These are phyloP conservation scores for Aspergillus alliaceus DNA, from an alignment of 2,329 filamentous ascomycete genomes.

Conservation along the genomic window DNA sequence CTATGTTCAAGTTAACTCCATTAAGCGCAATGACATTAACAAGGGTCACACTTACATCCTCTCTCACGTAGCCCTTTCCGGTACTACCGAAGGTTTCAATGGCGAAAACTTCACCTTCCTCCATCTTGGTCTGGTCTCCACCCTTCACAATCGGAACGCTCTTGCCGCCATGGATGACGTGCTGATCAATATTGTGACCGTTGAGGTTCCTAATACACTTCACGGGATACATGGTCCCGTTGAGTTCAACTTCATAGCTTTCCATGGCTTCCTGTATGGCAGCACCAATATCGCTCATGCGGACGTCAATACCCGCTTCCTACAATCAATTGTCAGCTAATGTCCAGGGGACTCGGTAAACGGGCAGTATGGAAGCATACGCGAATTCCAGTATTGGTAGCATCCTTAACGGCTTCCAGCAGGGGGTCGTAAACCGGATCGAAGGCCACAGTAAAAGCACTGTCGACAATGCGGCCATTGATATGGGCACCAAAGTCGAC, in stretches of 20 bases:
- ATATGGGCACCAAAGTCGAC: constrained; percentile 72
- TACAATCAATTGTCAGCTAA: constrained; percentile 30
- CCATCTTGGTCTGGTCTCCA: constrained; percentile 90
- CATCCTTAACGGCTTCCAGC: constrained; percentile 65
- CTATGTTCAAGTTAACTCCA: constrained; percentile 35
- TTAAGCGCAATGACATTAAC: neutral
- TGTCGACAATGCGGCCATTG: constrained; percentile 70
- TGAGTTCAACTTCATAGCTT: constrained; percentile 83
- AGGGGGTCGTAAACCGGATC: constrained; percentile 69
- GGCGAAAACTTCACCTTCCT: constrained; percentile 92
- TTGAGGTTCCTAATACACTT: constrained; percentile 86
- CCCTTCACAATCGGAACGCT: constrained; percentile 92
- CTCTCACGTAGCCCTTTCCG: constrained; percentile 80
- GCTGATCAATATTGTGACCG: constrained; percentile 85
- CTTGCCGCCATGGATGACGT: constrained; percentile 88
- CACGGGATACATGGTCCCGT: constrained; percentile 74
- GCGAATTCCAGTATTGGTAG: constrained; percentile 72
- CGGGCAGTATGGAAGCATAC: constrained; percentile 32
- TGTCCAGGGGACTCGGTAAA: neutral
- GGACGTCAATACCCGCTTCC: constrained; percentile 89
- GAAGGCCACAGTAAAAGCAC: constrained; percentile 68
- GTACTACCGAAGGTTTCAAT: constrained; percentile 97
- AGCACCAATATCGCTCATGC: constrained; percentile 80
- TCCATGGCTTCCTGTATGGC: constrained; percentile 91
- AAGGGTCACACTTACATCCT: constrained; percentile 64